Evolutionary conservation across 495 filamentous ascomycete genomes (phyloP).

Genomic region (Tuber umbilicatum): DNA sequence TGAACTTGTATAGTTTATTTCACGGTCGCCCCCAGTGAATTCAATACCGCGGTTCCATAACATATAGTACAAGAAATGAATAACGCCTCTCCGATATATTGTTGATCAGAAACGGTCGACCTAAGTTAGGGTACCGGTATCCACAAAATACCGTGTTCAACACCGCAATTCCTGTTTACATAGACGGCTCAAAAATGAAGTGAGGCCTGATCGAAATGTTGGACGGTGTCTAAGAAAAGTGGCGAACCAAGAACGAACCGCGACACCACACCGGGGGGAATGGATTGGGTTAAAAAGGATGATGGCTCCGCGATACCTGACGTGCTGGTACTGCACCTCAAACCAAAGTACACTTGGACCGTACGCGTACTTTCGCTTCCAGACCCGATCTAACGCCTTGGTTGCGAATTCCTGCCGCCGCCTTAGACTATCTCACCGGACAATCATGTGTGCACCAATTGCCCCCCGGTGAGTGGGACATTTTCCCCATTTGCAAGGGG

Average conservation of each 20-base stretch:
- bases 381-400: not conserved
- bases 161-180: slow-evolving; percentile 8
- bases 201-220: not conserved
- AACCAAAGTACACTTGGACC: not conserved
- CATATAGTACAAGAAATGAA: not conserved
- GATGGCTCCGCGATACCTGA: not conserved
- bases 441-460: not conserved
- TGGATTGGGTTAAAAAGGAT: not conserved
- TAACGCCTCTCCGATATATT: not conserved
- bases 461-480: not conserved
- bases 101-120: not conserved
- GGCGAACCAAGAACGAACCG: not conserved
- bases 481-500: not conserved
- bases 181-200: slow-evolving; percentile 13
- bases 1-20: not conserved
- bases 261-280: not conserved
- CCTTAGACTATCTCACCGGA: slow-evolving; percentile 6
- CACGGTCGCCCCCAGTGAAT: not conserved
- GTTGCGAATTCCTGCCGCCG: slow-evolving; percentile 7
- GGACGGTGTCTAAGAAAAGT: not conserved
- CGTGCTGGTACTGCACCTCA: not conserved
- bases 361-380: not conserved
- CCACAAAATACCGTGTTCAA: not conserved
- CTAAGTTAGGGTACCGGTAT: not conserved
- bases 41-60: not conserved